Percentiles rank a stretch among this genome's conserved stretches.
These are phyloP conservation scores for Eimeria praecox DNA, from an alignment of 169 alveolate species.

Conservation along the genomic window DNA sequence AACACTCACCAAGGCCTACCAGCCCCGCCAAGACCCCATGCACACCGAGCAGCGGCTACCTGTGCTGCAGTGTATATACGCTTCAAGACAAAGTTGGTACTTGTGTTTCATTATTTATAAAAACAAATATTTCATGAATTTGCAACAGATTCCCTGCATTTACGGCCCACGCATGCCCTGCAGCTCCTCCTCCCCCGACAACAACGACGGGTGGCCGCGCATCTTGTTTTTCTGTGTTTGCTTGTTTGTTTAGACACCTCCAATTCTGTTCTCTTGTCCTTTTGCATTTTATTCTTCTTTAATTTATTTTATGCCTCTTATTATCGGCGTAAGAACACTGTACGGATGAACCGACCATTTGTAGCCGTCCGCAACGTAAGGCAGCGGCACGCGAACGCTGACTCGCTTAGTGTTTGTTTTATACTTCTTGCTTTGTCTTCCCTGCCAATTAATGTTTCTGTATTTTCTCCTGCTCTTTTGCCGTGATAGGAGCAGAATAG, in stretches of 20 bases:
- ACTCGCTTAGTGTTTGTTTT: not conserved
- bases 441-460: not conserved
- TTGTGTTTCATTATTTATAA: not conserved
- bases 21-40: conserved; percentile 19
- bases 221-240: not conserved
- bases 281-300: not conserved
- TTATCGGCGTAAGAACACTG: not conserved
- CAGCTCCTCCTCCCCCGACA: not conserved
- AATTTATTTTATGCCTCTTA: not conserved
- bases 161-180: not conserved
- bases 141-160: not conserved
- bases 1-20: not conserved
- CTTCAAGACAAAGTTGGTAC: not conserved
- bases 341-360: too few species aligned
- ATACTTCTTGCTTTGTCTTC: too few species aligned
- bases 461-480: too few species aligned
- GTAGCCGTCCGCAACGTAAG: not conserved
- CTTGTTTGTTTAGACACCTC: not conserved
- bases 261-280: not conserved
- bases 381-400: not conserved
- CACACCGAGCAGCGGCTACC: not conserved
- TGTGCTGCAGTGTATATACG: not conserved
- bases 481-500: too few species aligned
- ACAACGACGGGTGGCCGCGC: not conserved
- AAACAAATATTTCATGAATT: not conserved